These are phyloP conservation scores for Xylariaceae sp. DNA, from an alignment of 2,329 filamentous ascomycete species.

Conservation along the genomic window DNA sequence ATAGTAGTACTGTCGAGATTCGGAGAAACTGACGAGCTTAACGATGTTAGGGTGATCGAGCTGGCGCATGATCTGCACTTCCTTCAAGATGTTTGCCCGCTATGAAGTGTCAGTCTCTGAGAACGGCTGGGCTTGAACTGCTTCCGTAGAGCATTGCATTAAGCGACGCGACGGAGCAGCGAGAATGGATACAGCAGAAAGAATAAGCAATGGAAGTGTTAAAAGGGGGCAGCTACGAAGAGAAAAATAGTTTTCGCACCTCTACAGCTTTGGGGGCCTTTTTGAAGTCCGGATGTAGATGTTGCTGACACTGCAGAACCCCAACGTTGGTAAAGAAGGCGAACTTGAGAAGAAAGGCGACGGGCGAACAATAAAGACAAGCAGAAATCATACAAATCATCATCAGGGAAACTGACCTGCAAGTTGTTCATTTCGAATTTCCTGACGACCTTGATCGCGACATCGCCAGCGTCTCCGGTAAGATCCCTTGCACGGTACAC, in stretches of 20 bases:
- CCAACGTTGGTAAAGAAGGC: constrained; percentile 50
- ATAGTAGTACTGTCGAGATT: constrained; percentile 94
- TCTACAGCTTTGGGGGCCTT: constrained; percentile 93
- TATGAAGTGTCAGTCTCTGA: constrained; percentile 41
- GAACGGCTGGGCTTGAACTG: constrained; percentile 6
- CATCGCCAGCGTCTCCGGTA: constrained; percentile 67
- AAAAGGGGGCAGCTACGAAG: constrained; percentile 26
- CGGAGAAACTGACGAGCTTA: constrained; percentile 87
- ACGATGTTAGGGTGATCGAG: constrained; percentile 95
- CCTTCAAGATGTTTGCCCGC: constrained; percentile 96
- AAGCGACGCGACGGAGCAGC: constrained; percentile 1
- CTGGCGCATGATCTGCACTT: constrained; percentile 97
- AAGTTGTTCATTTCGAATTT: constrained; percentile 99
- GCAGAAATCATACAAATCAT: constrained; percentile 24
- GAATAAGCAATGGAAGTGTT: background rate
- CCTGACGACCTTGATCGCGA: constrained; percentile 96
- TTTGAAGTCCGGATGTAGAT: constrained; percentile 94
- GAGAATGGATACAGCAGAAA: constrained; percentile 6
- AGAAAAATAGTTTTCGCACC: constrained; percentile 64
- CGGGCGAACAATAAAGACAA: constrained; percentile 30
- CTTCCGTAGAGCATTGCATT: constrained; percentile 6
- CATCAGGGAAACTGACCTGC: constrained; percentile 70
- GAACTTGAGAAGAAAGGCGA: constrained; percentile 23
- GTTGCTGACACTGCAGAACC: constrained; percentile 72
- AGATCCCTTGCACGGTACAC: constrained; percentile 85